Evolutionary conservation across 2,329 filamentous ascomycete genomes (phyloP).

Genomic region (Stromatinia cepivora): DNA sequence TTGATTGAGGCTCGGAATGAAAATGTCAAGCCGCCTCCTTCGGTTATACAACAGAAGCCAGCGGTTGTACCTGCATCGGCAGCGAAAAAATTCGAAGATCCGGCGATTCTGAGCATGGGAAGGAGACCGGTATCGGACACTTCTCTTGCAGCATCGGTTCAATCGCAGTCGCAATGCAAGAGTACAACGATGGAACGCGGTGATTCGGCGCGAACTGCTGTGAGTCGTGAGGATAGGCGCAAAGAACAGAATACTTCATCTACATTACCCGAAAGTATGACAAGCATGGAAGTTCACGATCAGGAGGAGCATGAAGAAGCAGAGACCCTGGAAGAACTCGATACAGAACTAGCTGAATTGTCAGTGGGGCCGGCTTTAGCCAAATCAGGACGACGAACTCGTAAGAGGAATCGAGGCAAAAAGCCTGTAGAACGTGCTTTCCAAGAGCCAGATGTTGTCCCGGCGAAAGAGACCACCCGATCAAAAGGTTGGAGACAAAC

Average conservation of each 20-base stretch:
- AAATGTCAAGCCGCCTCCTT: conserved; percentile 28
- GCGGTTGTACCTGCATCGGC: conserved; percentile 23
- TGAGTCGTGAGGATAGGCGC: conserved; percentile 29
- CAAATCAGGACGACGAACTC: conserved; percentile 44
- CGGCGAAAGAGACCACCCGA: conserved; percentile 48
- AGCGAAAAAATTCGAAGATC: conserved; percentile 38
- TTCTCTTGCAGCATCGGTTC: conserved; percentile 24
- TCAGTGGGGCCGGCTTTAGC: conserved; percentile 29
- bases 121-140: conserved; percentile 40
- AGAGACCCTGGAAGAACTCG: conserved; percentile 35
- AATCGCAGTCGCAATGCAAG: conserved; percentile 38
- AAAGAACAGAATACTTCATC: conserved; percentile 41
- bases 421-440: conserved; percentile 43
- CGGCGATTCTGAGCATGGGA: conserved; percentile 42
- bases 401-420: conserved; percentile 43
- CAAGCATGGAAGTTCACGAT: conserved; percentile 43
- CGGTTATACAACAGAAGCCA: conserved; percentile 15
- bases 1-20: conserved; percentile 40
- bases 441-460: conserved; percentile 45
- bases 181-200: conserved; percentile 38
- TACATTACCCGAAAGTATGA: conserved; percentile 49
- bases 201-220: conserved; percentile 33
- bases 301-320: conserved; percentile 28
- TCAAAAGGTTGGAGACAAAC: conserved; percentile 69
- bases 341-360: conserved; percentile 28